A percentile compares a stretch with the other conserved stretches of the same genome.
Evolutionary conservation across 1,284 basidiomycete genomes (phyloP).

Genomic region (Boletellus deceptivus): DNA sequence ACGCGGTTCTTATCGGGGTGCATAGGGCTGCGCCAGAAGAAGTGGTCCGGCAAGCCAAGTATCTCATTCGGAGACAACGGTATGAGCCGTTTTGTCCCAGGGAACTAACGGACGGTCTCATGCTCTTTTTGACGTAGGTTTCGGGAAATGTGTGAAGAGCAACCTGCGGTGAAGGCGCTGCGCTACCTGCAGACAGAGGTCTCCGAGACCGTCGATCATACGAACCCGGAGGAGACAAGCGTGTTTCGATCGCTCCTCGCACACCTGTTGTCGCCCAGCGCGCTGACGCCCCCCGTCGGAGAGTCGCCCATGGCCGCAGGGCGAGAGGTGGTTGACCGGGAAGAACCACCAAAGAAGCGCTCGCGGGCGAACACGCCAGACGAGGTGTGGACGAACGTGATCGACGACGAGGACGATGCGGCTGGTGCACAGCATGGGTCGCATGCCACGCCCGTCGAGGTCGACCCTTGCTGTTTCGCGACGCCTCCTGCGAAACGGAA

Average conservation of each 20-base stretch:
- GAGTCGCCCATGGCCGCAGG: not conserved
- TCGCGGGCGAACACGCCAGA: slow-evolving; percentile 39
- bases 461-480: not conserved
- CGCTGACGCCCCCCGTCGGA: slow-evolving; percentile 3
- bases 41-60: slow-evolving; percentile 58
- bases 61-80: slow-evolving; percentile 68
- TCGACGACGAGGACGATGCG: slow-evolving; percentile 28
- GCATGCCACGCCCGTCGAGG: no score
- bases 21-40: slow-evolving; percentile 56
- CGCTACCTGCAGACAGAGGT: slow-evolving; percentile 69
- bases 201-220: slow-evolving; percentile 67
- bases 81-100: slow-evolving; percentile 22
- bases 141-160: slow-evolving; percentile 71
- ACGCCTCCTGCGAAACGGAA: slow-evolving; percentile 14
- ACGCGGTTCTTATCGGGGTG: not conserved
- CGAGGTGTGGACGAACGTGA: slow-evolving; percentile 29
- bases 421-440: no score
- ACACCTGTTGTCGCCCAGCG: slow-evolving; percentile 46
- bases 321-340: slow-evolving; percentile 2
- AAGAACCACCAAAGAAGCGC: slow-evolving; percentile 37
- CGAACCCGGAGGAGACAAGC: slow-evolving; percentile 56
- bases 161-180: slow-evolving; percentile 63
- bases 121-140: slow-evolving; percentile 46
- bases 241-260: slow-evolving; percentile 66
- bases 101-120: no score